Conservation (phyloP, 1,284 basidiomycete species). For the Trichosporon faecale region DNA sequence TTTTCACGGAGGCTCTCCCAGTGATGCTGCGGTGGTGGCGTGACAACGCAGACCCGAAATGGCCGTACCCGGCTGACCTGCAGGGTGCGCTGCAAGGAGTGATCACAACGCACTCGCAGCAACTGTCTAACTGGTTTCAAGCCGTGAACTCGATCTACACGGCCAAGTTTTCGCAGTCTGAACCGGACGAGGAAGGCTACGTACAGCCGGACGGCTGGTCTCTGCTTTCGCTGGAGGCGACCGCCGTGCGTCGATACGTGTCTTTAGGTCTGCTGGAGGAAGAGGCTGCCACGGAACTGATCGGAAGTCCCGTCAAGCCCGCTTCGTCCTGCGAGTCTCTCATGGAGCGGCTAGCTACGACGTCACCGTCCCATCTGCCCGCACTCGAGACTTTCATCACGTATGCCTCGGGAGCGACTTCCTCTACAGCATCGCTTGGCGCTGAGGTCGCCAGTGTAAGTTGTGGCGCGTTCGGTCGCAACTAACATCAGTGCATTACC, state of each 20-base stretch:
- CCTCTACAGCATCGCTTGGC: slow-evolving; percentile 23
- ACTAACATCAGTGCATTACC: slow-evolving; percentile 27
- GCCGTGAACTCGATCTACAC: slow-evolving; percentile 19
- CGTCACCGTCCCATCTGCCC: slow-evolving; percentile 32
- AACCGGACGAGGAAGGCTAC: slow-evolving; percentile 38
- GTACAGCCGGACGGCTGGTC: slow-evolving; percentile 42
- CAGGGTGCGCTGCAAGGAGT: slow-evolving; percentile 17
- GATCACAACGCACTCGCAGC: slow-evolving; percentile 12
- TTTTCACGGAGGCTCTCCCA: slow-evolving; percentile 37
- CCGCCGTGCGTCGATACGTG: slow-evolving; percentile 31
- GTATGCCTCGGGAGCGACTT: slow-evolving; percentile 31
- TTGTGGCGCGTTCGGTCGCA: neutral
- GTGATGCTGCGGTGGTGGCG: slow-evolving; percentile 41
- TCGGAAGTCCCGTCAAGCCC: slow-evolving; percentile 26
- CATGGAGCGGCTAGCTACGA: slow-evolving; percentile 29
- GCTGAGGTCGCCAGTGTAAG: slow-evolving; percentile 34
- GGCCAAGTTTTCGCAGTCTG: slow-evolving; percentile 22
- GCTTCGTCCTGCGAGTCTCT: slow-evolving; percentile 30
- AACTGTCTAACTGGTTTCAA: slow-evolving; percentile 16
- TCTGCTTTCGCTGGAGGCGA: slow-evolving; percentile 31
- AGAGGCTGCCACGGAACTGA: slow-evolving; percentile 23
- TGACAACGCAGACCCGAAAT: slow-evolving; percentile 29
- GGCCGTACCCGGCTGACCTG: slow-evolving; percentile 33
- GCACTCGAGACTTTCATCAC: slow-evolving; percentile 33
- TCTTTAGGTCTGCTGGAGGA: slow-evolving; percentile 31